Evolutionary conservation across 2,329 filamentous ascomycete species (phyloP).

Genomic region (Aciculosporium take): DNA sequence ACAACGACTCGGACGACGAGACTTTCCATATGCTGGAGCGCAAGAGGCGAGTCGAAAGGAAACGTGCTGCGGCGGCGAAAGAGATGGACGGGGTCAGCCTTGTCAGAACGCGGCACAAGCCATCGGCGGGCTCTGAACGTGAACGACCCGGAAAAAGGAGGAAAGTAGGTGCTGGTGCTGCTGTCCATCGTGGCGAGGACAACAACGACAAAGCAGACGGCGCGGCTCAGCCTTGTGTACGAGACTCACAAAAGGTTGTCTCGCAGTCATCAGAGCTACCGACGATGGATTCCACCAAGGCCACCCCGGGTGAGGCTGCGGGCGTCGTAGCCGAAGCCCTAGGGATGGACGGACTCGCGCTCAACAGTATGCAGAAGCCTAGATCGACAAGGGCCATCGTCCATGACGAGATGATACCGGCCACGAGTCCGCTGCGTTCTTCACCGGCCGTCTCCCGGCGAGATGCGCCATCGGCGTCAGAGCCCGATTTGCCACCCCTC

Average conservation of each 20-base stretch:
- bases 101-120: conserved; percentile 11
- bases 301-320: conserved; percentile 16
- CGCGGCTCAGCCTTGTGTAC: conserved; percentile 5
- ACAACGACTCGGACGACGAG: conserved; percentile 22
- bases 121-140: conserved; percentile 1
- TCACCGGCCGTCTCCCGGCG: conserved; percentile 13
- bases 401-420: conserved; percentile 25
- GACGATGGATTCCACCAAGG: conserved; percentile 18
- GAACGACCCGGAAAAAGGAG: conserved; percentile 17
- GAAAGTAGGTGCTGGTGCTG: conserved; percentile 4
- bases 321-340: conserved; percentile 1
- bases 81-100: conserved; percentile 29
- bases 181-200: background rate
- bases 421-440: conserved; percentile 22
- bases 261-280: conserved; percentile 13
- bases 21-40: conserved; percentile 19
- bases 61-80: conserved; percentile 25
- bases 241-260: conserved; percentile 14
- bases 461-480: conserved; percentile 12
- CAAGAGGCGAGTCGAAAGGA: conserved; percentile 22
- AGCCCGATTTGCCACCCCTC: conserved; percentile 22
- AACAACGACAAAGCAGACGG: background rate
- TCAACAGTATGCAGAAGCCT: background rate
- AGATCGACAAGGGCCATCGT: background rate
- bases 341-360: background rate